These are phyloP conservation scores for Trametes hirsuta DNA, from an alignment of 1,284 basidiomycete genomes.

Conservation along the genomic window DNA sequence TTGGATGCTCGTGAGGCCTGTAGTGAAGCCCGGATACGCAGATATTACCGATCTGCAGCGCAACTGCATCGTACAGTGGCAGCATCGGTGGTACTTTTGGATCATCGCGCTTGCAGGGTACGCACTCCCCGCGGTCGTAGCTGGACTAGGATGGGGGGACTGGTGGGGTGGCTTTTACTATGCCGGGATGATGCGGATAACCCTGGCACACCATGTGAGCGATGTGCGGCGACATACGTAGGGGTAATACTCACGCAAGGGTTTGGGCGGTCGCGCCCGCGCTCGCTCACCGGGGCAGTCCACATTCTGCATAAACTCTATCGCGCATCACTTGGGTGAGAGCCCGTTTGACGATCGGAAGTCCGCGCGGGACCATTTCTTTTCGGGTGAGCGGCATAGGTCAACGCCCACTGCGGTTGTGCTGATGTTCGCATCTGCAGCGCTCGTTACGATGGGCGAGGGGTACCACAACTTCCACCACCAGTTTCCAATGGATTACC, in stretches of 20 bases:
- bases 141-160: conserved; percentile 81
- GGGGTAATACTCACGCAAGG: background rate
- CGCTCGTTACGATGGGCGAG: conserved; percentile 87
- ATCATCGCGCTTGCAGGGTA: conserved; percentile 61
- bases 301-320: conserved; percentile 90
- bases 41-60: conserved; percentile 82
- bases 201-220: conserved; percentile 79
- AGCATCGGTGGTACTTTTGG: conserved; percentile 73
- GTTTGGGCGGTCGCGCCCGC: background rate
- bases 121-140: conserved; percentile 72
- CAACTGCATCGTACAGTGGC: conserved; percentile 80
- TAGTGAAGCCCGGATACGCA: conserved; percentile 74
- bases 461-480: conserved; percentile 95
- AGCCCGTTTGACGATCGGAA: conserved; percentile 86
- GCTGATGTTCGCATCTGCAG: conserved; percentile 33
- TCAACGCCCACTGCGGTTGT: background rate
- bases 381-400: conserved; percentile 48
- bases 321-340: conserved; percentile 87
- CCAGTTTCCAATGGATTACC: conserved; percentile 86
- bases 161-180: conserved; percentile 85
- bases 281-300: conserved; percentile 50
- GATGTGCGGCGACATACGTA: background rate
- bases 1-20: conserved; percentile 88
- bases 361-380: conserved; percentile 81
- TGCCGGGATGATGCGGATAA: conserved; percentile 71